Conservation (phyloP, 192 early-diverging fungal species). For the Dissophora ornata region DNA sequence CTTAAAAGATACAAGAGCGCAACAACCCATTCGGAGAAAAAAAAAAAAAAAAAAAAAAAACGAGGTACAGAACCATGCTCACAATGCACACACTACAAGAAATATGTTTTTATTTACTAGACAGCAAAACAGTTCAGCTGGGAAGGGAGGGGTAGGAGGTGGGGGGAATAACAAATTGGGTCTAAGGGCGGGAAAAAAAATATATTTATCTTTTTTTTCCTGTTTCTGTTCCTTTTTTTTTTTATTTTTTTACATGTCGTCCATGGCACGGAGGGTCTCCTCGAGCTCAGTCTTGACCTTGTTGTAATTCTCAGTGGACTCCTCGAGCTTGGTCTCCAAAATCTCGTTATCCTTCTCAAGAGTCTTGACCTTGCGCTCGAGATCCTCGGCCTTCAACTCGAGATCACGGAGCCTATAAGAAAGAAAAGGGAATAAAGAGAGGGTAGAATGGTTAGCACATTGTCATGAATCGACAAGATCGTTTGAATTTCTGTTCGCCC, state of each 20-base stretch:
- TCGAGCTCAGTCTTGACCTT: conserved; percentile 81
- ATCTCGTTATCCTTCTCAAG: conserved; percentile 74
- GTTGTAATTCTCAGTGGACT: conserved; percentile 65
- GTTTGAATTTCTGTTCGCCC: background rate
- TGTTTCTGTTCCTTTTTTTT: background rate
- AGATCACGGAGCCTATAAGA: conserved; percentile 69
- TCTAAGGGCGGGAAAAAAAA: no score
- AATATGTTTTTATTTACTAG: no score
- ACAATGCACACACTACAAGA: no score
- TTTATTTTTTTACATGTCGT: conserved; percentile 72
- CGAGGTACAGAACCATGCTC: no score
- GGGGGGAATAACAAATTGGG: no score
- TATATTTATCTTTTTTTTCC: no score
- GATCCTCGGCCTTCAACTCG: conserved; percentile 85
- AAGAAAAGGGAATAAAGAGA: background rate
- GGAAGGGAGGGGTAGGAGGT: no score
- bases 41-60: no score
- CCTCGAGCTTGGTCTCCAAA: conserved; percentile 78
- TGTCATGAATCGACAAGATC: no score
- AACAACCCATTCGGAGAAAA: no score
- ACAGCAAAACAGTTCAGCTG: no score
- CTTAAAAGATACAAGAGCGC: no score
- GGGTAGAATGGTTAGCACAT: background rate
- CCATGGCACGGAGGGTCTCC: conserved; percentile 76
- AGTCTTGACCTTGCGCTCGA: conserved; percentile 85